A percentile compares a stretch with the other conserved stretches of the same genome.
These are phyloP conservation scores for Clonostachys solani DNA, from an alignment of 2,329 filamentous ascomycete species.

Conservation along the genomic window DNA sequence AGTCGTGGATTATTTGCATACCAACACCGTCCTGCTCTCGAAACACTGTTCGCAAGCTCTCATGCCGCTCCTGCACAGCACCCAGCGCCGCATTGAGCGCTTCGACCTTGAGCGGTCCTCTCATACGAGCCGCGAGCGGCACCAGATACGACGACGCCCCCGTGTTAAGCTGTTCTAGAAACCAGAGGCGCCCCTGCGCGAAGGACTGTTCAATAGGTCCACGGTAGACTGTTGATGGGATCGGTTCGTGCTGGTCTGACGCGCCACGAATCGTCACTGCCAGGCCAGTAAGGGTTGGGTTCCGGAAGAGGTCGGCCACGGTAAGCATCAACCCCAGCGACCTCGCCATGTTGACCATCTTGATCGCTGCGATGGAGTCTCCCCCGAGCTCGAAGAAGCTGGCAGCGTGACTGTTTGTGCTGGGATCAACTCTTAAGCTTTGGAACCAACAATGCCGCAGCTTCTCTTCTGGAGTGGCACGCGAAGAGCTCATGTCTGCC, in stretches of 20 bases:
- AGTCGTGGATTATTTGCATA: background rate
- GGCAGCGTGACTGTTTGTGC: too few relatives aligned
- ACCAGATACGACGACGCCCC: conserved; percentile 11
- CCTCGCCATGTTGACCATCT: conserved; percentile 37
- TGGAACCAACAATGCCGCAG: too few relatives aligned
- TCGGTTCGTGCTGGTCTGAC: background rate
- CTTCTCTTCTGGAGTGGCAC: too few relatives aligned
- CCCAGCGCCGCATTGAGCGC: conserved; percentile 5
- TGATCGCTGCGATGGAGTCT: conserved; percentile 48
- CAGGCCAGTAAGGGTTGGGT: conserved; percentile 38
- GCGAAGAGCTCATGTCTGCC: too few relatives aligned
- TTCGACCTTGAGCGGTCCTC: conserved; percentile 5
- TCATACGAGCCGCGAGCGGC: conserved; percentile 6
- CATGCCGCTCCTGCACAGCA: conserved; percentile 11
- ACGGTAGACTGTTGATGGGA: background rate
- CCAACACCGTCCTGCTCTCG: background rate
- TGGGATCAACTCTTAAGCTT: too few relatives aligned
- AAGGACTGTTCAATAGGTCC: conserved; percentile 10
- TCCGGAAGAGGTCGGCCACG: conserved; percentile 38
- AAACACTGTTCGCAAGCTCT: conserved; percentile 12
- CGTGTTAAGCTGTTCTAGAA: conserved; percentile 11
- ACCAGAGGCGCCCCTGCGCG: conserved; percentile 13
- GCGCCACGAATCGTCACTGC: too few relatives aligned
- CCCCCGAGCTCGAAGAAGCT: conserved; percentile 44
- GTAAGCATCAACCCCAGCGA: conserved; percentile 29